Percentiles rank a stretch among this genome's conserved stretches.
These are phyloP conservation scores for Cryptomeria japonica DNA, from an alignment of 75 land plant genomes.

Conservation along the genomic window DNA sequence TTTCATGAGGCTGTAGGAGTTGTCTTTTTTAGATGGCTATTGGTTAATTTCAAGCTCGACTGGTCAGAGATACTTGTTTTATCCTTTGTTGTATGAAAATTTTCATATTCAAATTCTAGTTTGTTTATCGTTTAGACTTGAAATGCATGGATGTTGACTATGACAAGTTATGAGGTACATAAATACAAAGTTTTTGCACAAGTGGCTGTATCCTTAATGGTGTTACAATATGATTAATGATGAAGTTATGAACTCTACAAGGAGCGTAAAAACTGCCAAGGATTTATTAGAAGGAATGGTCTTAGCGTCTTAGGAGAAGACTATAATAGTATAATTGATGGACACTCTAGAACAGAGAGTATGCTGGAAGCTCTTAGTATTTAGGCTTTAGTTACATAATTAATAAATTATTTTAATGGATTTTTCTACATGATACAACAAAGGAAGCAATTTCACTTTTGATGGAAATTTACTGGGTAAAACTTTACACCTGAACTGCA, in stretches of 20 bases:
- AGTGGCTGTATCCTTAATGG: background rate
- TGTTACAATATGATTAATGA: background rate
- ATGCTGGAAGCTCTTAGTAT: background rate
- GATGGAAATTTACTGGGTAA: conserved; percentile 34
- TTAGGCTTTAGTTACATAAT: conserved; percentile 31
- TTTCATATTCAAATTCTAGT: background rate
- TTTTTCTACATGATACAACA: conserved; percentile 21
- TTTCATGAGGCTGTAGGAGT: background rate
- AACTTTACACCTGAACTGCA: conserved; percentile 47
- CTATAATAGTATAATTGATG: background rate
- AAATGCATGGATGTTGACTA: background rate
- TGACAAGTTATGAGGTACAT: background rate
- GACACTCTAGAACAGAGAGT: background rate
- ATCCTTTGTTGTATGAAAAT: no score
- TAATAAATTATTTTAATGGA: conserved; percentile 18
- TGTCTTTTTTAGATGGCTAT: background rate
- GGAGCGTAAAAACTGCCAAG: background rate
- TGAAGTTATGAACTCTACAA: background rate
- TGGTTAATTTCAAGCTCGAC: background rate
- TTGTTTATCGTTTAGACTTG: background rate
- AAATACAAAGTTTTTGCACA: background rate
- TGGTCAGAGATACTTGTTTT: no score
- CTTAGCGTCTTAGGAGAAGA: background rate
- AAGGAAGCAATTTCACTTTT: conserved; percentile 43
- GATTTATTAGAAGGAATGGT: background rate